Base-by-base conservation (phyloP, 1,284 basidiomycete genomes). In the Blastosporella zonata region DNA sequence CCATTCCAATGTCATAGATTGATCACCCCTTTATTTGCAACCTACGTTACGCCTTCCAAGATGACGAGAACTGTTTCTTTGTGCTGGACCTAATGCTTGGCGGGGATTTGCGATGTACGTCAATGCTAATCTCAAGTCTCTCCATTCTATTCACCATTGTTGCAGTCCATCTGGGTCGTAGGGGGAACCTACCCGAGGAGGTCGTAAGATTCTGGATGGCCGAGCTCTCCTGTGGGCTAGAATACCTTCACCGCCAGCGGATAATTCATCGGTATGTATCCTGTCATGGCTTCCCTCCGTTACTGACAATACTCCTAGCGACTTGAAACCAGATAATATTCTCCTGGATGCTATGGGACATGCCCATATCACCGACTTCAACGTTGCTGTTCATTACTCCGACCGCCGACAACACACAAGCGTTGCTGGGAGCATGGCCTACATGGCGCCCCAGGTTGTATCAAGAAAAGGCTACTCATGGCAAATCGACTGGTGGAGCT, bases 61-160 rank as follows among this genome's bases (percentile, higher is more conserved):
- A 98, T 63, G 95, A 98, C 62, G 90, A 94, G 62, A 97, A 97
- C 65, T 93, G 95, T 63, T 98, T 97, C 77, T 97, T 97, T 71
- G 94, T 97, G 7, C 73, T 97, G 49, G 95, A 98, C 66, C 77
- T 97, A 41, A 97, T 98, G 95, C 74, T 97, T 1, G 95, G 95
- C 20, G 95, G 95, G 7, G 94, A 97, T 69, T 68, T 98, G 58
- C 78, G 95, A 57, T 97, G 91, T 93, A 64, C 60, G 90, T 75
- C 12, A 37, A 23, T 35, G 6, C 37, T 34, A 18, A 7, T 59
- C 73, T 54, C 72, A 9, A 2, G 36, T 72, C 2, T 57, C 77
- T 10, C 15, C 27, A 17, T 34, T 37, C 42, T 44, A 46, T 49
- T 52, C 39, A 43, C 34, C 33, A 31, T 17, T n/a, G 39, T 28